A percentile compares a stretch with the other conserved stretches of the same genome.
These are phyloP conservation scores for Brassica rapa DNA, from an alignment of 345 rosid species.

Conservation along the genomic window DNA sequence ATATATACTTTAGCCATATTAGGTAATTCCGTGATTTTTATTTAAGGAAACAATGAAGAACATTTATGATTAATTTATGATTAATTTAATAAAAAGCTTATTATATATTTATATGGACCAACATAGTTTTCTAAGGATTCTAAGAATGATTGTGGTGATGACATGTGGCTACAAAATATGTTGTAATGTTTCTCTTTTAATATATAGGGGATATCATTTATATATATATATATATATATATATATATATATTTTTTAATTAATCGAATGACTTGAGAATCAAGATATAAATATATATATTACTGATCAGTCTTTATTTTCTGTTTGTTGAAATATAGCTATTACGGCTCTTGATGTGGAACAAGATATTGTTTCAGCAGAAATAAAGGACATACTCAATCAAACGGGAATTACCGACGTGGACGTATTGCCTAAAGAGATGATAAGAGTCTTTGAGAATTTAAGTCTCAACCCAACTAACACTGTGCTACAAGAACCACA, in stretches of 20 bases:
- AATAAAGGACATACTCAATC: not conserved
- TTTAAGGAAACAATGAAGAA: too few species aligned
- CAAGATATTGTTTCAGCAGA: not conserved
- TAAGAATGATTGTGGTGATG: too few species aligned
- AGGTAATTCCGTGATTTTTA: too few species aligned
- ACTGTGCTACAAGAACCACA: not conserved
- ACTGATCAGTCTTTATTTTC: not conserved
- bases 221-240: not conserved
- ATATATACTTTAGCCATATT: too few species aligned
- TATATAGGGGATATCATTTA: not conserved
- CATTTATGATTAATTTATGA: too few species aligned
- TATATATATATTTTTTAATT: not conserved
- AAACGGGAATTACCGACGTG: not conserved
- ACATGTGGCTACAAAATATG: too few species aligned
- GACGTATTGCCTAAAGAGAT: not conserved
- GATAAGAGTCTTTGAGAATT: not conserved
- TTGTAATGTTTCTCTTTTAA: too few species aligned
- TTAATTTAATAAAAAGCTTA: too few species aligned
- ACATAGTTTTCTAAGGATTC: too few species aligned
- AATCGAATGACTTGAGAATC: not conserved
- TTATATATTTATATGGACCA: too few species aligned
- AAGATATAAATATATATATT: not conserved
- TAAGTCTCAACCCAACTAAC: not conserved
- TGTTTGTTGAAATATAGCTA: conserved; percentile 10
- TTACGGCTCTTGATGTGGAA: not conserved